phyloP scores from a whole-genome alignment of 2,329 filamentous ascomycete species.

The Pseudovirgaria hyperparasitica region DNA sequence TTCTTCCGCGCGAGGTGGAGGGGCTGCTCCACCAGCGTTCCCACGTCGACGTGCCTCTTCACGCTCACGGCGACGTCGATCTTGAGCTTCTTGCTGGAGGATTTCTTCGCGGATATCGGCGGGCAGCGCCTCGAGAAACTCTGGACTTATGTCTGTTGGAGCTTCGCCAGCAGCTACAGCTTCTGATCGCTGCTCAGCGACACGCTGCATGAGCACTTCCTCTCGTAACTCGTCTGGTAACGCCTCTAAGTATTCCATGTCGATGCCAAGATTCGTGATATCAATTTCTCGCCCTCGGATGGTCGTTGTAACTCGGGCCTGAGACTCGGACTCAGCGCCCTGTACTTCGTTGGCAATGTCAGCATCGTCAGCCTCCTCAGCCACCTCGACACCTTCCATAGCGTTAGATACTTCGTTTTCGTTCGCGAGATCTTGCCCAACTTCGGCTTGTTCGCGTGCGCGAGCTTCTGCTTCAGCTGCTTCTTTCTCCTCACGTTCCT shows the following conservation, averaged over 20 bases:
- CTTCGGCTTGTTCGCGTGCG: constrained; percentile 16
- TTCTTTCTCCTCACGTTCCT: constrained; percentile 35
- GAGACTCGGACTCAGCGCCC: constrained; percentile 9
- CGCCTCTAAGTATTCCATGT: constrained; percentile 88
- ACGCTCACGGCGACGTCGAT: constrained; percentile 76
- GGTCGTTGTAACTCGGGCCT: constrained; percentile 60
- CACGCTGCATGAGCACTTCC: constrained; percentile 85
- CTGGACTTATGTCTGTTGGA: constrained; percentile 73
- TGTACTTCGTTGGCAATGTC: too few species aligned
- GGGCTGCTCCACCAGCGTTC: constrained; percentile 33
- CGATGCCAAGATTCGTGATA: constrained; percentile 88
- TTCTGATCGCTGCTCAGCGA: constrained; percentile 56
- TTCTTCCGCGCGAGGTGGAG: constrained; percentile 50
- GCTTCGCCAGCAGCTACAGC: constrained; percentile 66
- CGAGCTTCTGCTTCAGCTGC: constrained; percentile 33
- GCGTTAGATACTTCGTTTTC: constrained; percentile 23
- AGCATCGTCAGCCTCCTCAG: constrained; percentile 32
- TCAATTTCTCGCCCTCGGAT: constrained; percentile 82
- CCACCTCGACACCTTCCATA: constrained; percentile 67
- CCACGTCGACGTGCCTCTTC: constrained; percentile 64
- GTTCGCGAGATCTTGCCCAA: constrained; percentile 16
- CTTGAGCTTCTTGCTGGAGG: constrained; percentile 76
- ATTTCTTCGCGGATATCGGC: constrained; percentile 84
- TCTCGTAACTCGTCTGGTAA: constrained; percentile 93
- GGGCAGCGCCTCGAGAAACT: constrained; percentile 87